Evolutionary conservation across 2,329 filamentous ascomycete species (phyloP).

Genomic region (Zalaria sp.): DNA sequence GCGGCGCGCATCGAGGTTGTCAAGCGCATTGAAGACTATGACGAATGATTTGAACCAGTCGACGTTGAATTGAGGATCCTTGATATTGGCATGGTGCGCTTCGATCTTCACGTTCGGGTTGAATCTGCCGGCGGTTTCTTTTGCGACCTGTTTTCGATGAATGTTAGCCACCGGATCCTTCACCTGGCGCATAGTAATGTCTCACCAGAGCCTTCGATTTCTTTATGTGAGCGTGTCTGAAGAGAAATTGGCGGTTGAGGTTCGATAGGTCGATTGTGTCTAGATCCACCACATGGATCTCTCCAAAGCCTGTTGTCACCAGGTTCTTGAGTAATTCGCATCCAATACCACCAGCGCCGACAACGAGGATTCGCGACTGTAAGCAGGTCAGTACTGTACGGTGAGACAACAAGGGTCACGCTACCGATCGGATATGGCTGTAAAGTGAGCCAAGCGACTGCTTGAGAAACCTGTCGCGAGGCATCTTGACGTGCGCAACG

Average conservation of each 20-base stretch:
- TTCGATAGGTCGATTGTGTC: slow-evolving; percentile 98
- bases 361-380: slow-evolving; percentile 78
- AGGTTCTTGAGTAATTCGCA: slow-evolving; percentile 97
- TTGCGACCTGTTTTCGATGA: slow-evolving; percentile 53
- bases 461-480: slow-evolving; percentile 33
- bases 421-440: slow-evolving; percentile 49
- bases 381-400: slow-evolving; percentile 14
- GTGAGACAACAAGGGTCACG: slow-evolving; percentile 1
- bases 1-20: slow-evolving; percentile 84
- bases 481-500: slow-evolving; percentile 19
- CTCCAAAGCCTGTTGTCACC: slow-evolving; percentile 78
- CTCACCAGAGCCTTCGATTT: slow-evolving; percentile 84
- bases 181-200: too few species aligned
- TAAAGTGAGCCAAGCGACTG: slow-evolving; percentile 58
- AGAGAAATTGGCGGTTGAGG: slow-evolving; percentile 93
- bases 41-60: slow-evolving; percentile 75
- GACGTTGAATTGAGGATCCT: slow-evolving; percentile 72
- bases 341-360: slow-evolving; percentile 92
- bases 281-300: slow-evolving; percentile 89
- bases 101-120: slow-evolving; percentile 78
- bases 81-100: slow-evolving; percentile 90
- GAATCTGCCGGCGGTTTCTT: slow-evolving; percentile 79
- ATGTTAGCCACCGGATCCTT: not conserved
- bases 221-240: slow-evolving; percentile 93
- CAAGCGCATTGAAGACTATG: slow-evolving; percentile 90